Evolutionary conservation across 257 asterid species (phyloP).

Genomic region (Salvia rosmarinus): DNA sequence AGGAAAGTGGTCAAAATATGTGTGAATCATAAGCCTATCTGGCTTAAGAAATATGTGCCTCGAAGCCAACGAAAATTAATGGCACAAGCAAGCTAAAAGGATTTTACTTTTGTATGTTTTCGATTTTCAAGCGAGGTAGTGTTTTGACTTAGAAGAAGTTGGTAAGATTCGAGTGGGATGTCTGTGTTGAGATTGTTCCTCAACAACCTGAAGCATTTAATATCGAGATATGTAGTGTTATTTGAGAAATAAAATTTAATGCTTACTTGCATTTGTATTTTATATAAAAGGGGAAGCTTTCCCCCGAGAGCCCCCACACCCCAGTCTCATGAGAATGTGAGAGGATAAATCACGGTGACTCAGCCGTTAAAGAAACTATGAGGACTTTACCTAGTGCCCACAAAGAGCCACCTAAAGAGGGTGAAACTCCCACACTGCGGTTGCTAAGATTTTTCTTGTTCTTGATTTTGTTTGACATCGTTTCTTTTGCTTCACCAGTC

Average conservation of each 20-base stretch:
- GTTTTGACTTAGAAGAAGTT: background rate
- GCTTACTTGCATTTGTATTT: background rate
- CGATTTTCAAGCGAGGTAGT: no score
- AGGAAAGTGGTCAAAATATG: background rate
- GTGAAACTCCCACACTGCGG: no score
- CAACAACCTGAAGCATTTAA: background rate
- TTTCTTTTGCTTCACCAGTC: background rate
- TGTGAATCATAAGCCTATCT: slow-evolving; percentile 4
- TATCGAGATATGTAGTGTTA: background rate
- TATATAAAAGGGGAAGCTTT: no score
- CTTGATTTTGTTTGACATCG: background rate
- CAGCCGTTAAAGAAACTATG: no score
- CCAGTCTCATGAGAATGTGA: no score
- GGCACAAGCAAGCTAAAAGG: background rate
- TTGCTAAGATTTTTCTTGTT: no score
- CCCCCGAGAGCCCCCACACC: no score
- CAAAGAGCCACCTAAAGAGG: no score
- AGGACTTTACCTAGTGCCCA: no score
- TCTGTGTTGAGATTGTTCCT: background rate
- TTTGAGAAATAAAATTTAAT: background rate
- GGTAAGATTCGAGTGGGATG: background rate
- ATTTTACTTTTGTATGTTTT: background rate
- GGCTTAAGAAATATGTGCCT: slow-evolving; percentile 12
- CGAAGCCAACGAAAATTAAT: background rate
- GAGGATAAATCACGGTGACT: no score